Evolutionary conservation across 2,329 filamentous ascomycete species (phyloP), one percentile per base, ranked within the genome.

Genomic region (Fusarium keratoplasticum): DNA sequence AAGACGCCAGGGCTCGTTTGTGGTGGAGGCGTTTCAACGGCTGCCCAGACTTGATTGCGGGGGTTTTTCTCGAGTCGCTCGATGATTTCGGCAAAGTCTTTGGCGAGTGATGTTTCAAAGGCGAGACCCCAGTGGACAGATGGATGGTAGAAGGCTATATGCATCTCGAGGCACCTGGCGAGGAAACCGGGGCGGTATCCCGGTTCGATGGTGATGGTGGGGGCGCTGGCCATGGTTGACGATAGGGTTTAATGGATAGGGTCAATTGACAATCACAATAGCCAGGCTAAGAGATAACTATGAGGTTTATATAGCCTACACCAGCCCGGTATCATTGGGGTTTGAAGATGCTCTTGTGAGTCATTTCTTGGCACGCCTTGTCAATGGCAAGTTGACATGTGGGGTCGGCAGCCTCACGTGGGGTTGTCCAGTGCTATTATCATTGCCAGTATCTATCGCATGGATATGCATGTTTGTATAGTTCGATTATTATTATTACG

Each of bases 111-210:
- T 1, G 72, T 63, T n/a, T 74, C 72, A 5, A 74, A 74, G 0
- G 50, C 47, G 0, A 64, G 55, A 0, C 72, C 72, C 72, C 72
- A 74, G 2, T 69, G 55, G 1, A 75, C 67, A 1, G 27, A 42
- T 1, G 72, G 72, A 10, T 74, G 69, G 4, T 74, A 74, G 13
- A 62, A 63, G 20, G 62, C 11, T 11, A 75, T 73, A 40, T 72
- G 72, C 72, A 74, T 74, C 10, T 74, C 72, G 1, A 74, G 65
- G 4, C 65, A 70, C 16, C 72, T 47, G 2, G 72, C 72, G 1
- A 74, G 36, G 7, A 74, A 67, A 5, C 72, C 72, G 7, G 72
- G 72, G 1, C 69, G 72, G 6, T 74, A 74, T 11, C 72, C 72
- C 18, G 65, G 20, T 35, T 75, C 55, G 0, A 75, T 67, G 3